Base-by-base conservation (phyloP, 2,329 filamentous ascomycete species). In the Colletotrichum sp. region DNA sequence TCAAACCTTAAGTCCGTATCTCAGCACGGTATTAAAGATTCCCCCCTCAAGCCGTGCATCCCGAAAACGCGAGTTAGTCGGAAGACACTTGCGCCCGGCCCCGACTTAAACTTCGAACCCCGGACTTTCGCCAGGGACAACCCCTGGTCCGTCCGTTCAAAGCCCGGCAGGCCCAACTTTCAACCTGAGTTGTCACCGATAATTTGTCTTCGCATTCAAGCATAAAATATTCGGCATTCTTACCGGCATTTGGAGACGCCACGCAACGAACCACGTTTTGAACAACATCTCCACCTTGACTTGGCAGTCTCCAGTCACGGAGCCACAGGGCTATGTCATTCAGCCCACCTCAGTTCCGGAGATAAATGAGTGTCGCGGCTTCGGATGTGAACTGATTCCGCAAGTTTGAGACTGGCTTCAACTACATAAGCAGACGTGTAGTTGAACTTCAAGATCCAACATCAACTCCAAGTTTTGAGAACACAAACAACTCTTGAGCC, bases 391-490 rank as follows among this genome's bases (percentile, higher is more conserved):
- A 48, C 18, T 48, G 43, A 48, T 48, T 48, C 43, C 43, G 43
- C 43, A 7, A 12, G n/a, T n/a, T n/a, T 48, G 9, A 48, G 43
- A 48, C 43, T n/a, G n/a, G 6, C 18, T 48, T 48, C 10, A 21
- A n/a, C 43, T 48, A 48, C 43, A 48, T 48, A 48, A 48, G 43
- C 18, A 0, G 0, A 21, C 43, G 21, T 48, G n/a, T 5, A 48
- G 18, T 48, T 48, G 43, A 48, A n/a, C n/a, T 48, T 48, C 9
- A 12, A 48, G 0, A 0, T 21, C 0, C 28, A 34, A 43, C 8
- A 0, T 3, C 28, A 34, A 13, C 58, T 32, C 58, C 21, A 28
- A 38, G 18, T 16, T 26, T 26, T 6, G 12, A 36, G 34, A 0
- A 38, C 32, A 64, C 38, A 21, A n/a, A 0, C 8, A 38, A 38